These are phyloP conservation scores for Lithospermum erythrorhizon DNA, from an alignment of 257 asterid species.

Conservation along the genomic window DNA sequence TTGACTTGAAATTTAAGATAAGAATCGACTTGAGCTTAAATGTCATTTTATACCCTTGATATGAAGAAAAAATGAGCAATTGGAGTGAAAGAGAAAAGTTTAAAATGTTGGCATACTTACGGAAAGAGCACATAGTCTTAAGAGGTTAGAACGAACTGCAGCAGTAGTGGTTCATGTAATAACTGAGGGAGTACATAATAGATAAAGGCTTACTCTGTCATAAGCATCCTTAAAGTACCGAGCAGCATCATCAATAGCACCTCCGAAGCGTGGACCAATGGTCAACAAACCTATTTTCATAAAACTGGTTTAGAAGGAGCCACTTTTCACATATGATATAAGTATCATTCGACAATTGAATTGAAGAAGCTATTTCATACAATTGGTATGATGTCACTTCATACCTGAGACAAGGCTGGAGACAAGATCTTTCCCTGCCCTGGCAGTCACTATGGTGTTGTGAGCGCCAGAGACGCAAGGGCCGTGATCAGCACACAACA, in stretches of 20 bases:
- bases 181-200: too few relatives aligned
- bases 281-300: conserved; percentile 67
- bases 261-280: conserved; percentile 99
- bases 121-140: too few relatives aligned
- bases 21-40: too few relatives aligned
- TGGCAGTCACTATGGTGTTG: conserved; percentile 91
- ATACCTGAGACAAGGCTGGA: conserved; percentile 95
- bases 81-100: too few relatives aligned
- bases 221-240: conserved; percentile 98
- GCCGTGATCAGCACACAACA: conserved; percentile 99
- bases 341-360: not conserved
- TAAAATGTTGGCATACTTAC: too few relatives aligned
- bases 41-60: too few relatives aligned
- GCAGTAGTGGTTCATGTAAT: too few relatives aligned
- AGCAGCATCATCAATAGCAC: conserved; percentile 99
- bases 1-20: too few relatives aligned
- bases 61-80: too few relatives aligned
- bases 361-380: not conserved
- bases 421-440: conserved; percentile 98
- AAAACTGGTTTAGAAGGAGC: conserved; percentile 7
- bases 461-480: conserved; percentile 99
- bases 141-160: too few relatives aligned
- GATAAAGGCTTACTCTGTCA: conserved; percentile 45
- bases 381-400: conserved; percentile 1
- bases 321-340: not conserved